Evolutionary conservation across 2,329 filamentous ascomycete genomes (phyloP), one percentile per base, ranked within the genome.

Genomic region (Aspergillus transmontanensis): DNA sequence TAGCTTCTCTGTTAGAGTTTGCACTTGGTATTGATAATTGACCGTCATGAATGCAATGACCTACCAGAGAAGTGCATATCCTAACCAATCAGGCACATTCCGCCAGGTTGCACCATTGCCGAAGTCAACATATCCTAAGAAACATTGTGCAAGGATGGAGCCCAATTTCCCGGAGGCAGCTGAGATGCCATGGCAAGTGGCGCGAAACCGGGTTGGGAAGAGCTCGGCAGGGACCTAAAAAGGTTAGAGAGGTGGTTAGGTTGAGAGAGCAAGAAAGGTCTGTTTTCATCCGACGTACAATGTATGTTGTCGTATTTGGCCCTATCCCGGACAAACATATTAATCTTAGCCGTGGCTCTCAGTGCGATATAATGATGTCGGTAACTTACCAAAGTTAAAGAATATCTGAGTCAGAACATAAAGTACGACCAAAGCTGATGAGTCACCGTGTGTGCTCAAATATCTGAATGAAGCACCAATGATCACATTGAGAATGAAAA

Each of bases 11-110:
- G 19, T 41, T 41, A 41, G 16, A 41, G 16, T 0, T 16, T 19
- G 39, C 0, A 0, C 3, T 1, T n/a, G 39, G 2, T 6, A 41
- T 10, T 10, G 0, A 19, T 4, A 41, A 9, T n/a, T 19, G 6
- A 2, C 1, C 6, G 2, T 6, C 5, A 36, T 1, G 5, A 6
- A 0, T 3, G 34, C 1, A 1, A 6, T 16, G 23, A 14, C 39
- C 6, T 41, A 41, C 39, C 39, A 41, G 3, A 41, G 39, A 41
- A 41, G 39, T 41, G 39, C 39, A n/a, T 41, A 41, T 41, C 39
- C 39, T 41, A 41, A 7, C 39, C 39, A 41, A n/a, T 41, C 7
- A 0, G 39, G 39, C 16, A 41, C 39, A 9, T 41, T 41, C 4
- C 39, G 39, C 39, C 39, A 41, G 9, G 39, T 41, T 3, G 39